A percentile compares a stretch with the other conserved stretches of the same genome.
These are phyloP conservation scores for Gentiana macrophylla DNA, from an alignment of 257 asterid species.

Conservation along the genomic window DNA sequence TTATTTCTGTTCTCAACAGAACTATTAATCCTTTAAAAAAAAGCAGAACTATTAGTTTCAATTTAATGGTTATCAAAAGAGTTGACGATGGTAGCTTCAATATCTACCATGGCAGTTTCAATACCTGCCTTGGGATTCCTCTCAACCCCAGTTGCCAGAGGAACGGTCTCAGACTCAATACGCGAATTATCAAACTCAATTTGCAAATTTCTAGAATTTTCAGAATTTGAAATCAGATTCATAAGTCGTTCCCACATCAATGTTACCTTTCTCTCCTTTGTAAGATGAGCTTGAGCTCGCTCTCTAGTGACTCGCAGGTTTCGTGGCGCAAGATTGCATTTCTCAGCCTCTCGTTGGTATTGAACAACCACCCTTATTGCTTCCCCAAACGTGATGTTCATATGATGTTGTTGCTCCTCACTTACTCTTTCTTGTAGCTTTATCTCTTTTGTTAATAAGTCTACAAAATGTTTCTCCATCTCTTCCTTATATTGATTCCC, in stretches of 20 bases:
- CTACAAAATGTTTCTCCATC: conserved; percentile 88
- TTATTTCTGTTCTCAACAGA: no score
- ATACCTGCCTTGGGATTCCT: no score
- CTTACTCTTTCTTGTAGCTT: conserved; percentile 65
- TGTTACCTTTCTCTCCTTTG: conserved; percentile 73
- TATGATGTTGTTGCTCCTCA: conserved; percentile 59
- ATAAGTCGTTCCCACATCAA: conserved; percentile 47
- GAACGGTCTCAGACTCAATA: no score
- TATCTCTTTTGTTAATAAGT: conserved; percentile 74
- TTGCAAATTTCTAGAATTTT: no score
- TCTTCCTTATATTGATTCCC: conserved; percentile 40
- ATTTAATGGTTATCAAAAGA: no score
- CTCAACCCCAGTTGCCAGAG: no score
- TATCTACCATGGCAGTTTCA: no score
- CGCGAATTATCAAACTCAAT: no score
- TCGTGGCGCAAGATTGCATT: conserved; percentile 86
- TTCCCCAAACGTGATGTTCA: conserved; percentile 74
- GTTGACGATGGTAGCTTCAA: no score
- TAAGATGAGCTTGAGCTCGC: conserved; percentile 47
- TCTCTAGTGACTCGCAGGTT: conserved; percentile 91
- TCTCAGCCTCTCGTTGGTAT: conserved; percentile 83
- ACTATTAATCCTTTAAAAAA: no score
- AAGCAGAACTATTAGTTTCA: no score
- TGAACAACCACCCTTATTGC: conserved; percentile 77
- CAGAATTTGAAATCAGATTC: no score